Percentiles rank a stretch among this genome's conserved stretches.
Conservation (phyloP, 257 asterid genomes). For the Solanum sitiens region DNA sequence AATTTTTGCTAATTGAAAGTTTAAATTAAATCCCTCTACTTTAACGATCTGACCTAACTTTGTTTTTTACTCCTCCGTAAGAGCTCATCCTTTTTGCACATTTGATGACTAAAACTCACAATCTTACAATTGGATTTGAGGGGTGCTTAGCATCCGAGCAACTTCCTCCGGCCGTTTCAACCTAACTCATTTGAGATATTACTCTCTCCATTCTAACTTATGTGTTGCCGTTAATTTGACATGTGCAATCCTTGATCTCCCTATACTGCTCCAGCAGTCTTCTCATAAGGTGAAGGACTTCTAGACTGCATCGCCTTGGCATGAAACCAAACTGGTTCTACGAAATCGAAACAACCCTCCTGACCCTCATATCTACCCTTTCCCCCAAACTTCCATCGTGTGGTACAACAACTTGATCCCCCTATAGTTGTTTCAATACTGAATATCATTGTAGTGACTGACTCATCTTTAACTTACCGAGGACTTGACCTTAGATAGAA, state of each 20-base stretch:
- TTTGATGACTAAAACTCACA: background rate
- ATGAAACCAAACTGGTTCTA: background rate
- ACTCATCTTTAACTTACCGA: background rate
- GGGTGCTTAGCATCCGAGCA: background rate
- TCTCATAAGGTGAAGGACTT: background rate
- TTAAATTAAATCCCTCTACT: background rate
- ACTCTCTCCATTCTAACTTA: background rate
- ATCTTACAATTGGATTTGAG: background rate
- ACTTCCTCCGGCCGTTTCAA: background rate
- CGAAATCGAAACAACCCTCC: background rate
- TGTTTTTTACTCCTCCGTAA: background rate
- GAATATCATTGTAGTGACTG: background rate
- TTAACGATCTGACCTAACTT: too few relatives aligned
- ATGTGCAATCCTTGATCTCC: background rate
- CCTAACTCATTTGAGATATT: background rate
- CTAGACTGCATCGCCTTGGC: background rate
- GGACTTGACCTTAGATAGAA: background rate
- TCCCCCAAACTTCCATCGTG: background rate
- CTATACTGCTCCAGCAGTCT: background rate
- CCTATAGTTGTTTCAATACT: background rate
- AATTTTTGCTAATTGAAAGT: background rate
- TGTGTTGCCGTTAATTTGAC: background rate
- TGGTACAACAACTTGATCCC: background rate
- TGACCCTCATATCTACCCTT: background rate
- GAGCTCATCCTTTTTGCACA: background rate